phyloP scores from a whole-genome alignment of 495 filamentous ascomycete genomes.

The Talaromyces borbonicus region DNA sequence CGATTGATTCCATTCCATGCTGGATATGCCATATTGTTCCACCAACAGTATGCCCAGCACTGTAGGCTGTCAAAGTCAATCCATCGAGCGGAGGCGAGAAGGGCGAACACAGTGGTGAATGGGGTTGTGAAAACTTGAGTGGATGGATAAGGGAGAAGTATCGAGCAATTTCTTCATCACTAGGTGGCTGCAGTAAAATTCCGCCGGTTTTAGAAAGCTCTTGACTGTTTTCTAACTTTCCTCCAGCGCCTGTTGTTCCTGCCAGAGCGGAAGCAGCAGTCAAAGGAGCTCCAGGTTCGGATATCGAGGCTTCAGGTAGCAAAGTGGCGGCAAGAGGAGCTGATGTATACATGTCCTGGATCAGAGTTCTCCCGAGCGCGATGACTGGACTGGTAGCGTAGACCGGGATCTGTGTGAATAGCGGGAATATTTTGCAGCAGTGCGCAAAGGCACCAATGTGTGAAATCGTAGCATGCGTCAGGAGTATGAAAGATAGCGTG shows the following conservation, averaged over 20 bases:
- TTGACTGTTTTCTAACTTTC: slow-evolving; percentile 10
- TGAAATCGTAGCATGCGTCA: slow-evolving; percentile 83
- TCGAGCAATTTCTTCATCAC: slow-evolving; percentile 73
- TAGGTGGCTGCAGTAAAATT: slow-evolving; percentile 73
- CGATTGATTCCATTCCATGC: slow-evolving; percentile 91
- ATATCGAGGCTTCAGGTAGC: slow-evolving; percentile 56
- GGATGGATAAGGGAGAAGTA: slow-evolving; percentile 92
- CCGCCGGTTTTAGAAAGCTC: slow-evolving; percentile 24
- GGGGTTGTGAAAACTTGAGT: slow-evolving; percentile 93
- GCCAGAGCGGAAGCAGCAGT: slow-evolving; percentile 27
- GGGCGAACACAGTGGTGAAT: slow-evolving; percentile 73
- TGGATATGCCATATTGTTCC: slow-evolving; percentile 99
- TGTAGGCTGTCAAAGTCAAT: slow-evolving; percentile 94
- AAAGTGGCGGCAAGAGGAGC: slow-evolving; percentile 77
- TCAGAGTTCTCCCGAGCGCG: slow-evolving; percentile 77
- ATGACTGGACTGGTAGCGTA: slow-evolving; percentile 94
- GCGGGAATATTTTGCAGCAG: slow-evolving; percentile 91
- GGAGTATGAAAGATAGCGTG: slow-evolving; percentile 84
- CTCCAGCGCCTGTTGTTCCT: slow-evolving; percentile 13
- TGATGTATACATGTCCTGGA: slow-evolving; percentile 89
- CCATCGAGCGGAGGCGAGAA: slow-evolving; percentile 83
- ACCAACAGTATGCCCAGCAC: slow-evolving; percentile 89
- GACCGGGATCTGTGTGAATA: slow-evolving; percentile 86
- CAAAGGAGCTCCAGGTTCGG: slow-evolving; percentile 50
- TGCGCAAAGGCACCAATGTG: slow-evolving; percentile 93